phyloP scores from a whole-genome alignment of 148 eudicot species.

The Cornus kousa region DNA sequence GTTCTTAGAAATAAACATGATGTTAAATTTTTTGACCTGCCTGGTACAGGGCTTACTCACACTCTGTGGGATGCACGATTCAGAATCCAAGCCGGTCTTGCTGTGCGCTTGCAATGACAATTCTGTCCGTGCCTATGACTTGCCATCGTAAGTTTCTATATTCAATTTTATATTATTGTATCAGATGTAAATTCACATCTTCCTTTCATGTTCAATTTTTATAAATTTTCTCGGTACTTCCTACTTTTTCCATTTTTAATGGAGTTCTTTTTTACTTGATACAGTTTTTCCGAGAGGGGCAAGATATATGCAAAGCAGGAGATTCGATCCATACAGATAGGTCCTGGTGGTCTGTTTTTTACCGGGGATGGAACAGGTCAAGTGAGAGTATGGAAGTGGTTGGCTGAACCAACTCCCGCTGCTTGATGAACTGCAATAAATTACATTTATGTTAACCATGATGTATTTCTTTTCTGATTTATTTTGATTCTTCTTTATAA shows the following conservation, averaged over 20 bases:
- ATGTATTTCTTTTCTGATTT: not conserved
- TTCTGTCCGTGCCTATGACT: constrained; percentile 67
- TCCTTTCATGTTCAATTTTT: not conserved
- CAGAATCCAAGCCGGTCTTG: constrained; percentile 83
- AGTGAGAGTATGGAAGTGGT: constrained; percentile 82
- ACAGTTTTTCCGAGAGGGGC: constrained; percentile 71
- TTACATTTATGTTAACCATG: not conserved
- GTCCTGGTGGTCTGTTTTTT: constrained; percentile 70
- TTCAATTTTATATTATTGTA: not conserved
- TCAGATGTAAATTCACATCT: not conserved
- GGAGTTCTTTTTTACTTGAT: not conserved
- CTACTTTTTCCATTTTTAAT: not conserved
- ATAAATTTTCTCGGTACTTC: not conserved
- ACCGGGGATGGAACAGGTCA: constrained; percentile 80
- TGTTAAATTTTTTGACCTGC: constrained; percentile 1
- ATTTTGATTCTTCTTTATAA: not conserved
- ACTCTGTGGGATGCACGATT: constrained; percentile 87
- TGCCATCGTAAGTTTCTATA: constrained; percentile 81
- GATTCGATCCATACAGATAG: constrained; percentile 57
- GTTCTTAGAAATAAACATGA: not conserved
- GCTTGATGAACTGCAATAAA: not conserved
- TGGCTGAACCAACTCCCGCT: constrained; percentile 36
- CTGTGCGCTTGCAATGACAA: constrained; percentile 91
- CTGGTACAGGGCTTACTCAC: constrained; percentile 76
- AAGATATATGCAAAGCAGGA: constrained; percentile 66